A percentile compares a stretch with the other conserved stretches of the same genome.
Conservation (phyloP, 805 yeast species). For the Komagataella populi region DNA sequence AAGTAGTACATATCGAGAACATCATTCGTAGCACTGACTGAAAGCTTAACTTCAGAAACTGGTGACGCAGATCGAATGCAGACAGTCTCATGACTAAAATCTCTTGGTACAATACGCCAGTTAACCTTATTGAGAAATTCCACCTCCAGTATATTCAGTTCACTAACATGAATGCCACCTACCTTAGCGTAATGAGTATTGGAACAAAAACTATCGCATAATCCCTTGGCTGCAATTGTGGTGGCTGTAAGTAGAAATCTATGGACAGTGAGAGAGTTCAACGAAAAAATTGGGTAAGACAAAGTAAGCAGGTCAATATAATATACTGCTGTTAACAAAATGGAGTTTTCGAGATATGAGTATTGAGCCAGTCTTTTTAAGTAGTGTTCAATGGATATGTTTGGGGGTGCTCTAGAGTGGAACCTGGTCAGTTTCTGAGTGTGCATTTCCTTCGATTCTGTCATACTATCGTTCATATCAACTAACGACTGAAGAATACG, state of each 20-base stretch:
- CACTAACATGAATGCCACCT: conserved; percentile 81
- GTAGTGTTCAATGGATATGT: conserved; percentile 69
- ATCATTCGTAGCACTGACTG: conserved; percentile 20
- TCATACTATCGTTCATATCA: conserved; percentile 45
- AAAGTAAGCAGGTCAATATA: conserved; percentile 77
- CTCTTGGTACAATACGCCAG: conserved; percentile 60
- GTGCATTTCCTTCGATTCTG: conserved; percentile 19
- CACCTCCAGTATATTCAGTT: conserved; percentile 74
- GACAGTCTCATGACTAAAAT: conserved; percentile 20
- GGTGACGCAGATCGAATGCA: conserved; percentile 10
- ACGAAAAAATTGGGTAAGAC: conserved; percentile 65
- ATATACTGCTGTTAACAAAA: conserved; percentile 71
- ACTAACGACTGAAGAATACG: conserved; percentile 74
- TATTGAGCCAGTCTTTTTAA: conserved; percentile 66
- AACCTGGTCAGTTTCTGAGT: conserved; percentile 58
- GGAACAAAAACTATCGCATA: conserved; percentile 90
- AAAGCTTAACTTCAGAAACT: conserved; percentile 4
- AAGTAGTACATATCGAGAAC: conserved; percentile 33
- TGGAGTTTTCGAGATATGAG: conserved; percentile 75
- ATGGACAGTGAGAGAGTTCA: conserved; percentile 88
- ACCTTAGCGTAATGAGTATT: conserved; percentile 91
- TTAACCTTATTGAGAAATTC: conserved; percentile 74
- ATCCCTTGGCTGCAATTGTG: conserved; percentile 78
- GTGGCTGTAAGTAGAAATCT: conserved; percentile 84
- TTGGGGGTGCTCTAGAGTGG: conserved; percentile 89